phyloP scores from a whole-genome alignment of 1,139 yeast genomes.

The Saccharomyces hybrid region DNA sequence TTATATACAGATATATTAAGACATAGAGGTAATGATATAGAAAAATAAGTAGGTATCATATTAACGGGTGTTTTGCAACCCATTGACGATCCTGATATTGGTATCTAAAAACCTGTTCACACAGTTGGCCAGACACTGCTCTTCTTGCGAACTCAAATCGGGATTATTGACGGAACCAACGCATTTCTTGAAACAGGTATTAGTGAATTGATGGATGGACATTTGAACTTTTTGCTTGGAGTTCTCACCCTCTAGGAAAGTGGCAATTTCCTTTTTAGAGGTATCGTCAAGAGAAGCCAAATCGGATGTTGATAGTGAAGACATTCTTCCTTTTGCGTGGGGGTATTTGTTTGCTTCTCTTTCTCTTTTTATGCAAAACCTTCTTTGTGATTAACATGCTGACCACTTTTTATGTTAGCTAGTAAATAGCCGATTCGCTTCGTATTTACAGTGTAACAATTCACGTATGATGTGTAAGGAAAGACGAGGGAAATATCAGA shows the following conservation, averaged over 20 bases:
- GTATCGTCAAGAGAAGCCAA: slow-evolving; percentile 59
- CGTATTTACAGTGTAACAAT: neutral
- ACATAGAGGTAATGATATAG: neutral
- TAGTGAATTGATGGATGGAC: slow-evolving; percentile 80
- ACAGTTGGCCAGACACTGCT: slow-evolving; percentile 69
- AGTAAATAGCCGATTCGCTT: neutral
- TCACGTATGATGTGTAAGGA: neutral
- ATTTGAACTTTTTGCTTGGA: slow-evolving; percentile 83
- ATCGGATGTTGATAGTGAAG: slow-evolving; percentile 30
- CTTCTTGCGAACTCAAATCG: slow-evolving; percentile 51
- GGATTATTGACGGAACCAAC: slow-evolving; percentile 48
- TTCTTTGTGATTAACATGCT: neutral
- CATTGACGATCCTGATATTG: slow-evolving; percentile 73
- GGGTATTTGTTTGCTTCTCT: neutral
- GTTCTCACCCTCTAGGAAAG: slow-evolving; percentile 74
- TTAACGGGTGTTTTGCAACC: slow-evolving; percentile 31
- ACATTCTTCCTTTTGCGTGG: neutral
- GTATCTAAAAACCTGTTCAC: slow-evolving; percentile 81
- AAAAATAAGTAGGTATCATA: neutral
- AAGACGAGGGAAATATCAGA: neutral
- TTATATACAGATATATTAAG: neutral
- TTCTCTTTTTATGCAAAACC: neutral
- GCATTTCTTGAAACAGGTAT: slow-evolving; percentile 86
- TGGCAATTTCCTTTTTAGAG: slow-evolving; percentile 65
- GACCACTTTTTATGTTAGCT: neutral